Conservation (phyloP, 2,329 filamentous ascomycete species). For the Talaromyces sp. region DNA sequence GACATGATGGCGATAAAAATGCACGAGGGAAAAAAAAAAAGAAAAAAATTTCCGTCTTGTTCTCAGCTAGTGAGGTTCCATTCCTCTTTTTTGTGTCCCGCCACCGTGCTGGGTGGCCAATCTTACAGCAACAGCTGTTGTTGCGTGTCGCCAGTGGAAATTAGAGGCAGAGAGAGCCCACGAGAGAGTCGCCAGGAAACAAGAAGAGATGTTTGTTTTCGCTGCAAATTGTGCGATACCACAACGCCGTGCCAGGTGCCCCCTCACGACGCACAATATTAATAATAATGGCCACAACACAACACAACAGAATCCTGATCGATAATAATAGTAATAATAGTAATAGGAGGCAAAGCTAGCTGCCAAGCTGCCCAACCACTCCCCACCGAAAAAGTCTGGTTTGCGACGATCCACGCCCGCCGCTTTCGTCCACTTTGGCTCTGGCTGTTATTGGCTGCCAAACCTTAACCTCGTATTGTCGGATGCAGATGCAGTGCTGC, state of each 20-base stretch:
- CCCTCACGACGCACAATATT: not conserved
- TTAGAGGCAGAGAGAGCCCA: not conserved
- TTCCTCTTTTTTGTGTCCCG: not conserved
- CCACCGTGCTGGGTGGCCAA: not conserved
- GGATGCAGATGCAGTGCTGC: not conserved
- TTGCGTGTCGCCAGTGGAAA: not conserved
- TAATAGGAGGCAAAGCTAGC: not conserved
- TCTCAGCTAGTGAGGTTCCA: not conserved
- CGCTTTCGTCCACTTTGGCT: not conserved
- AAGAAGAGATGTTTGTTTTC: not conserved
- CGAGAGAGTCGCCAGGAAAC: no score
- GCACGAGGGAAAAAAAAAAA: conserved; percentile 9
- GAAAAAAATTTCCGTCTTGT: not conserved
- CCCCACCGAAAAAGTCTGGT: not conserved
- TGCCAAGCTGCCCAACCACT: not conserved
- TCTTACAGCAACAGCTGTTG: not conserved
- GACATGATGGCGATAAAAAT: not conserved
- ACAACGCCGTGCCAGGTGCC: not conserved
- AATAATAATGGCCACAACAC: no score
- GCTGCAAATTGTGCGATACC: not conserved
- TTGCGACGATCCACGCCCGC: not conserved
- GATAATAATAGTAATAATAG: not conserved
- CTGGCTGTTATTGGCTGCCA: not conserved
- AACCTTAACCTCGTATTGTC: not conserved
- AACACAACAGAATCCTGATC: no score